These are phyloP conservation scores for Arthroderma sp. DNA, from an alignment of 2,329 filamentous ascomycete genomes.

Conservation along the genomic window DNA sequence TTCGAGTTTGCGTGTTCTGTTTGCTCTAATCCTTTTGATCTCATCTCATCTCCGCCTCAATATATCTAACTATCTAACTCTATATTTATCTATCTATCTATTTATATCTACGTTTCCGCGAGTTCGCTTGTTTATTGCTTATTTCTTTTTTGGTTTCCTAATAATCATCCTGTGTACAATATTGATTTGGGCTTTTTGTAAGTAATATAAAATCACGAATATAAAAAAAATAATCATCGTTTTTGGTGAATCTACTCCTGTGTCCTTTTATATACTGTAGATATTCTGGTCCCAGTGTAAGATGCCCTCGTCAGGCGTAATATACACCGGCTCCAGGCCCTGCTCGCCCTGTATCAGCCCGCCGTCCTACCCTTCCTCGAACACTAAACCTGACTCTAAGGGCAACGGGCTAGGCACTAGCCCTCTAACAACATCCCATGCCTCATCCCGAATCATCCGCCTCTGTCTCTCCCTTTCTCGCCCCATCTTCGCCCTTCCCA, in stretches of 20 bases:
- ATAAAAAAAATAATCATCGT: slow-evolving; percentile 1
- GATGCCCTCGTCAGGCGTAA: too few relatives aligned
- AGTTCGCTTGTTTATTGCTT: neutral
- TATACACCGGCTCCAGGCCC: too few relatives aligned
- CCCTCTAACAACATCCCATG: too few relatives aligned
- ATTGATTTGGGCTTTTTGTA: neutral
- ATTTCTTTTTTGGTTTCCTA: slow-evolving; percentile 1
- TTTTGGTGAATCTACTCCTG: slow-evolving; percentile 1
- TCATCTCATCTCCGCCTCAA: neutral
- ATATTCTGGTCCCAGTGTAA: too few relatives aligned
- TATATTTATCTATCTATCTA: slow-evolving; percentile 2
- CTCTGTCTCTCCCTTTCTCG: too few relatives aligned
- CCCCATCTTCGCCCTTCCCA: neutral
- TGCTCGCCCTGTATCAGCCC: too few relatives aligned
- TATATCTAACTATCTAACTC: neutral
- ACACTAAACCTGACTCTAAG: neutral
- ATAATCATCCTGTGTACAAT: neutral
- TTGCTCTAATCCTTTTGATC: neutral
- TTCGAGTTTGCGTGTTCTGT: neutral
- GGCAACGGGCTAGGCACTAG: neutral
- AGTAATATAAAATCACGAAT: slow-evolving; percentile 2
- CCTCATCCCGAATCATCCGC: too few relatives aligned
- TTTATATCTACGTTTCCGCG: neutral
- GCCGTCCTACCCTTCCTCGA: too few relatives aligned
- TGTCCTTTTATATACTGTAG: too few relatives aligned